These are phyloP conservation scores for Arabis hirsuta DNA, from an alignment of 345 rosid species.

Conservation along the genomic window DNA sequence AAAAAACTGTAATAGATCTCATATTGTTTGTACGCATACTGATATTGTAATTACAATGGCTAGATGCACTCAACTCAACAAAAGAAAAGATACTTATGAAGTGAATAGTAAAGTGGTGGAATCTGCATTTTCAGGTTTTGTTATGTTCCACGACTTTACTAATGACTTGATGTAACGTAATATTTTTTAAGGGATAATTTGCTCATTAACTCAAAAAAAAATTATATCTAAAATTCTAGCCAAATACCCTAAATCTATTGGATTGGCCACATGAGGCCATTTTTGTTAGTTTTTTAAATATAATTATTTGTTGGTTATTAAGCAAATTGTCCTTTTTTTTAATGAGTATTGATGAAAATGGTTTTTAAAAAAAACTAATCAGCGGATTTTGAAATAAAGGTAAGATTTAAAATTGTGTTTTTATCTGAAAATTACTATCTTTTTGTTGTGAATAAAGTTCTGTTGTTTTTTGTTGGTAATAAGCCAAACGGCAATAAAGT, in stretches of 20 bases:
- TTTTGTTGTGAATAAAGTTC: not conserved
- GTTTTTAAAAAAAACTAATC: not conserved
- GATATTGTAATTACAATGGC: not conserved
- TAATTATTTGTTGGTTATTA: too few species aligned
- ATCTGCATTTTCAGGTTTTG: conserved; percentile 36
- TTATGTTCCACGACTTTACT: conserved; percentile 9
- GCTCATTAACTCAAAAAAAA: too few species aligned
- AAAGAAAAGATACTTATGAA: conserved; percentile 10
- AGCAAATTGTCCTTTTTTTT: too few species aligned
- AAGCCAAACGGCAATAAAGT: conserved; percentile 22
- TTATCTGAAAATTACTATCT: not conserved
- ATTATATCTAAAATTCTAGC: too few species aligned
- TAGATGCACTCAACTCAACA: conserved; percentile 29
- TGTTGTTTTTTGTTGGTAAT: not conserved
- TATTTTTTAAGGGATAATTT: too few species aligned
- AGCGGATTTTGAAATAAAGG: conserved; percentile 7
- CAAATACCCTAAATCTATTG: too few species aligned
- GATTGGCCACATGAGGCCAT: too few species aligned
- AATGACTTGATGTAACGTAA: not conserved
- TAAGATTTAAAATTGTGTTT: not conserved
- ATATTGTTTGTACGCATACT: conserved; percentile 8
- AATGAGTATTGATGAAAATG: not conserved
- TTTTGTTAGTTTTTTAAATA: too few species aligned
- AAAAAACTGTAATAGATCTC: conserved; percentile 13
- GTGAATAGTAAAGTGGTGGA: conserved; percentile 29